A percentile compares a stretch with the other conserved stretches of the same genome.
phyloP scores from a whole-genome alignment of 2,329 filamentous ascomycete species.

The Massarina eburnea region DNA sequence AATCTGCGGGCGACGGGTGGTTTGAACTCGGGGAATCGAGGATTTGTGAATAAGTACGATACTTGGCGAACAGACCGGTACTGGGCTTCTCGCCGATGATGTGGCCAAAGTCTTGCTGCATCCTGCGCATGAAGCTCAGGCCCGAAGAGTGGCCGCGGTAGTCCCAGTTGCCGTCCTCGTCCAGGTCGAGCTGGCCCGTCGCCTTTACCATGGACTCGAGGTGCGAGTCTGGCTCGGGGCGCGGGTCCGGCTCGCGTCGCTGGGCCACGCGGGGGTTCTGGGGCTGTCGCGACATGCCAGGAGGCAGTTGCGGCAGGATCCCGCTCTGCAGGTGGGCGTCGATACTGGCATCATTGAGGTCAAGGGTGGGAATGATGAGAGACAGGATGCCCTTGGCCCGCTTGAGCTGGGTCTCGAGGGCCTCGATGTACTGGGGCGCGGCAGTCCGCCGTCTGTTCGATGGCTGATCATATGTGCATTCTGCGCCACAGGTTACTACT shows the following conservation, averaged over 20 bases:
- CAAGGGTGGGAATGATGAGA: conserved; percentile 78
- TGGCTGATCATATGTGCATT: conserved; percentile 94
- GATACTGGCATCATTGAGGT: conserved; percentile 81
- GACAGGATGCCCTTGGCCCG: conserved; percentile 79
- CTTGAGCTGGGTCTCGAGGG: conserved; percentile 78
- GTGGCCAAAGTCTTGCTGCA: conserved; percentile 84
- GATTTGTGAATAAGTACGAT: conserved; percentile 58
- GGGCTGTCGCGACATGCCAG: conserved; percentile 22
- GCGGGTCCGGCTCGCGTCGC: conserved; percentile 15
- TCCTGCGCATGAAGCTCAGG: conserved; percentile 79
- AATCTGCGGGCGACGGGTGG: conserved; percentile 62
- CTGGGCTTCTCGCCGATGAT: conserved; percentile 60
- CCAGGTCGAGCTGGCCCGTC: conserved; percentile 85
- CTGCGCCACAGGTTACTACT: conserved; percentile 49
- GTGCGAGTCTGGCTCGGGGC: conserved; percentile 58
- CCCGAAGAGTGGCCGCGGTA: conserved; percentile 94
- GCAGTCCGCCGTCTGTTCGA: conserved; percentile 90
- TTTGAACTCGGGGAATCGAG: conserved; percentile 71
- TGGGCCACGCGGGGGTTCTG: conserved; percentile 23
- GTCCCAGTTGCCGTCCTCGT: conserved; percentile 90
- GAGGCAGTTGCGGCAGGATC: conserved; percentile 47
- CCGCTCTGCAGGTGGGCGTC: conserved; percentile 76
- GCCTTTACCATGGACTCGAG: conserved; percentile 94
- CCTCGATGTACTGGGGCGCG: conserved; percentile 89
- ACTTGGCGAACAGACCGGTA: conserved; percentile 42